Conservation (phyloP, 1,284 basidiomycete genomes). For the Dichomitus squalens region DNA sequence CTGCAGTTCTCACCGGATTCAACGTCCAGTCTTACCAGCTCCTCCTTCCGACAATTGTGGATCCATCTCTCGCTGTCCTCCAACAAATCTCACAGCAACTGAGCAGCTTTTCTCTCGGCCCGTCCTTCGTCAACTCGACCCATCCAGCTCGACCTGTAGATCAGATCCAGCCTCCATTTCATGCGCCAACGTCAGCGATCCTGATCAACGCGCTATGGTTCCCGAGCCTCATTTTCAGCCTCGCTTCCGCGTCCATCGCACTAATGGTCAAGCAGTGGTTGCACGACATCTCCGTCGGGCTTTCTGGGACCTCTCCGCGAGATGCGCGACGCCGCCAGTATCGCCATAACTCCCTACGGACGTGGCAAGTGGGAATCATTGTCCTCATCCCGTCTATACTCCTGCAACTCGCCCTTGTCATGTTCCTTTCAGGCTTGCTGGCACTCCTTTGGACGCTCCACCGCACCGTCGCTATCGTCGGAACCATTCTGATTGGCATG, state of each 20-base stretch:
- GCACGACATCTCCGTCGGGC: background rate
- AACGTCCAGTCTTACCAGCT: constrained; percentile 11
- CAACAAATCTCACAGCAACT: constrained; percentile 6
- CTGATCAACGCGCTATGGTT: constrained; percentile 8
- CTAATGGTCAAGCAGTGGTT: constrained; percentile 12
- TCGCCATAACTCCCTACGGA: constrained; percentile 2
- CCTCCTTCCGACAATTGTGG: background rate
- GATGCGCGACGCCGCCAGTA: constrained; percentile 1
- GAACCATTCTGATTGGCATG: constrained; percentile 1
- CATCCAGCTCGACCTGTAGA: background rate
- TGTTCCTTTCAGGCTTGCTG: constrained; percentile 16
- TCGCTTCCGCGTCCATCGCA: constrained; percentile 5
- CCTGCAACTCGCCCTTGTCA: constrained; percentile 11
- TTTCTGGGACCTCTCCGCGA: background rate
- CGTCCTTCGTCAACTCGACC: background rate
- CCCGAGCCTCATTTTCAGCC: constrained; percentile 3
- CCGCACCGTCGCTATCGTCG: constrained; percentile 1
- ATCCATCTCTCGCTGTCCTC: background rate
- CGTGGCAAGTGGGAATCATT: constrained; percentile 12
- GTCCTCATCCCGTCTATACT: constrained; percentile 14
- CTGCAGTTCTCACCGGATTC: constrained; percentile 7
- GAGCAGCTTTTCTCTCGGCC: background rate
- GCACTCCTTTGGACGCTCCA: constrained; percentile 12
- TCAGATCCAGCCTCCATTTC: background rate
- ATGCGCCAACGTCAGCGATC: background rate